phyloP scores from a whole-genome alignment of 106 monocot genomes.

The Dioscorea alata region DNA sequence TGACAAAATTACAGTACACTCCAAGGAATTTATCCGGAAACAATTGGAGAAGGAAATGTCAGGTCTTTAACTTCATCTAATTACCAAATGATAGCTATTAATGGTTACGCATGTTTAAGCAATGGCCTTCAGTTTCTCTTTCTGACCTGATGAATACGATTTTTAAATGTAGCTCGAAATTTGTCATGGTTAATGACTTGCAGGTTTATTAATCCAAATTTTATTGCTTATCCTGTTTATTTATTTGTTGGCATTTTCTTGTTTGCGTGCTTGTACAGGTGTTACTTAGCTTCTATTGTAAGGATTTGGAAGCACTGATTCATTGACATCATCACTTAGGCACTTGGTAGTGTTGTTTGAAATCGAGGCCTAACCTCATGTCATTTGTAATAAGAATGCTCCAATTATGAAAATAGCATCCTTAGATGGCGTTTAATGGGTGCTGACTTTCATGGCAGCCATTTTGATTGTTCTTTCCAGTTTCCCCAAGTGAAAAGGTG shows the following conservation, averaged over 20 bases:
- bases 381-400: too few species aligned
- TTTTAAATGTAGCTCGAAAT: background rate
- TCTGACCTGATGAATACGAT: background rate
- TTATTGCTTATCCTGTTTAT: background rate
- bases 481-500: too few species aligned
- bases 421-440: too few species aligned
- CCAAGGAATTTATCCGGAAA: conserved; percentile 94
- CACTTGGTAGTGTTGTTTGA: too few species aligned
- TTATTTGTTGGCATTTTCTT: background rate
- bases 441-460: too few species aligned
- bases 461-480: too few species aligned
- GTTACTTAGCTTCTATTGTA: too few species aligned
- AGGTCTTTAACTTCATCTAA: background rate
- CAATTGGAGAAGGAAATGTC: conserved; percentile 99
- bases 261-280: background rate
- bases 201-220: background rate
- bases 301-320: too few species aligned
- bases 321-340: too few species aligned
- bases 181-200: background rate
- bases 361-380: too few species aligned
- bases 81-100: background rate
- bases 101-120: background rate
- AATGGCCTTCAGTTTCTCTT: background rate
- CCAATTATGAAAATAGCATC: too few species aligned
- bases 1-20: conserved; percentile 93